Conservation (phyloP, 495 filamentous ascomycete species). For the Trypethelium eluteriae region DNA sequence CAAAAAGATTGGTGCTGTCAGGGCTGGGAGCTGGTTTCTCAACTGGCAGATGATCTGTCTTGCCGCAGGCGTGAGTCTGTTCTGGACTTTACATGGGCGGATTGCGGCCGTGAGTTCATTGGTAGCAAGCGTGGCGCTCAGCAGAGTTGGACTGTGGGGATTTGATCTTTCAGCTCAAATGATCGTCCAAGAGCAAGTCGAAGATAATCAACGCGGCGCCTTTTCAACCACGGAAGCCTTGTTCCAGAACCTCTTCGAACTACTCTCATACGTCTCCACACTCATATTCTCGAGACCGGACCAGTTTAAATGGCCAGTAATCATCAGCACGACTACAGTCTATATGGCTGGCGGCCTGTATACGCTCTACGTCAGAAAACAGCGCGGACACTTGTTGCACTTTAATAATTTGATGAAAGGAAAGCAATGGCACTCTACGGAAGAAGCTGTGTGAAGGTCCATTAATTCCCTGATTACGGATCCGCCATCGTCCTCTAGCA, state of each 20-base stretch:
- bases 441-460: not conserved
- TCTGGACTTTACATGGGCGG: slow-evolving; percentile 30
- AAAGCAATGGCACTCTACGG: not conserved
- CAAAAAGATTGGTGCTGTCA: slow-evolving; percentile 47
- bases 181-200: slow-evolving; percentile 56
- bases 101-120: slow-evolving; percentile 41
- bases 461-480: not conserved
- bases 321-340: slow-evolving; percentile 49
- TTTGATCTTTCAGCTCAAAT: slow-evolving; percentile 60
- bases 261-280: slow-evolving; percentile 54
- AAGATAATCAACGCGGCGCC: slow-evolving; percentile 42
- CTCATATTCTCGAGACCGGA: slow-evolving; percentile 50
- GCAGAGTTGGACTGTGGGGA: slow-evolving; percentile 58
- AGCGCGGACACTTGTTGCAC: slow-evolving; percentile 59
- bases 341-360: slow-evolving; percentile 45
- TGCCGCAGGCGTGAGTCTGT: slow-evolving; percentile 38
- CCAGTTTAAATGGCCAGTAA: slow-evolving; percentile 54
- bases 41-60: slow-evolving; percentile 54
- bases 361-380: slow-evolving; percentile 47
- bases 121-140: slow-evolving; percentile 47
- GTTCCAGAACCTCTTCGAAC: slow-evolving; percentile 59
- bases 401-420: slow-evolving; percentile 12
- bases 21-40: slow-evolving; percentile 56
- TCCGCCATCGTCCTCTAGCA: too few species aligned
- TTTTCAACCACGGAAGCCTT: slow-evolving; percentile 58